Base-by-base conservation (phyloP, 768 basidiomycete genomes). In the Rhodotorula graminis region DNA sequence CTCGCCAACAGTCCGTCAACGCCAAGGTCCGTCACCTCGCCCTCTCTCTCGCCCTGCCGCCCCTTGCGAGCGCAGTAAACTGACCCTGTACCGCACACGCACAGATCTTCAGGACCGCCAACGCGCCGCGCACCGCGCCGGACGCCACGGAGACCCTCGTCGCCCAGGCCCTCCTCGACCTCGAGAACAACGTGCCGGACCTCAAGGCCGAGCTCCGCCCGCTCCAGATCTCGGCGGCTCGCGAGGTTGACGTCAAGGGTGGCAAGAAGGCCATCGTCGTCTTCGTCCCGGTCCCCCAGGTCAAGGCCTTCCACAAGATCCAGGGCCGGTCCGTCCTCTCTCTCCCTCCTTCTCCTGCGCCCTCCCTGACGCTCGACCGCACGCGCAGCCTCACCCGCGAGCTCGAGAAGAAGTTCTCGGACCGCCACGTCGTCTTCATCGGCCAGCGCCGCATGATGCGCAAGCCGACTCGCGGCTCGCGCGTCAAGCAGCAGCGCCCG, bases 341-440 rank as follows among this genome's bases (percentile, higher is more conserved):
- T 11, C 19, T 14, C 25, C 23, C 25, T 11, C 25, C 8, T 23
- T 94, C 93, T 96, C 19, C 19, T 31, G 7, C 44, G 12, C 23
- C 31, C 16, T 18, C 21, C 16, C 56, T 18, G 16, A 18, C 56
- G 8, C 23, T 25, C 50, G 23, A 27, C 23, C 44, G 12, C 18
- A 10, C 47, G n/a, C n/a, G 8, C 33, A 52, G 66, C 66, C 71
- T 72, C 67, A 72, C 71, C 64, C 71, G 71, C 50, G 71, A 72
- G 82, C 87, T 99, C 80, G 96, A 99, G 88, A 99, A 99, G 88
- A 99, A 99, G 84, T 97, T 99, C 85, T 92, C 96, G 59, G 96
- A 98, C 85, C 89, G 93, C 82, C 94, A 98, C 84, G 93, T 99
- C 82, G 92, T 99, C 70, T 98, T 99, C 82, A 88, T 98, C 82